A percentile compares a stretch with the other conserved stretches of the same genome.
These are phyloP conservation scores for Cetraspora pellucida DNA, from an alignment of 192 early-diverging fungal genomes.

Conservation along the genomic window DNA sequence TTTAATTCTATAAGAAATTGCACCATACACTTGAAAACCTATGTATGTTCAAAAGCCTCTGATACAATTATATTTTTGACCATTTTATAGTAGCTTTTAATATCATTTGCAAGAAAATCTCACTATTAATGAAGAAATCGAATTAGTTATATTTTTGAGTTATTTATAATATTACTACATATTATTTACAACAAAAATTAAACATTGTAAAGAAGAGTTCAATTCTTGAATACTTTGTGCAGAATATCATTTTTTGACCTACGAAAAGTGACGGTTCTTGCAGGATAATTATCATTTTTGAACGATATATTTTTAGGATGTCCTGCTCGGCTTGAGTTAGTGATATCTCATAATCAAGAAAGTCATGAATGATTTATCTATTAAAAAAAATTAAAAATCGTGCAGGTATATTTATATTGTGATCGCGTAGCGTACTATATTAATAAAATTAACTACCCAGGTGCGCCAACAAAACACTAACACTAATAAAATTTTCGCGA, in stretches of 20 bases:
- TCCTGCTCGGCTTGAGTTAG: conserved; percentile 10
- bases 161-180: conserved; percentile 4
- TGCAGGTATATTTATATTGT: too few species aligned
- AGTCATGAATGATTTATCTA: background rate
- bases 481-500: too few species aligned
- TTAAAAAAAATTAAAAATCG: too few species aligned
- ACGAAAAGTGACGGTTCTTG: too few species aligned
- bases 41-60: conserved; percentile 13
- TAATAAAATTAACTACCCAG: too few species aligned
- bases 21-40: background rate
- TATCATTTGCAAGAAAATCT: too few species aligned
- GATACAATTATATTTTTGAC: conserved; percentile 28
- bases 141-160: conserved; percentile 1
- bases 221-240: too few species aligned
- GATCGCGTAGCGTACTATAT: too few species aligned
- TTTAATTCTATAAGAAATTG: background rate
- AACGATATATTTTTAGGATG: conserved; percentile 9
- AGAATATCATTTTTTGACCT: too few species aligned
- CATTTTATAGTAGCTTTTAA: too few species aligned
- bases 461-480: too few species aligned
- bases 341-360: conserved; percentile 20
- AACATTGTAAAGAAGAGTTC: background rate
- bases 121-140: background rate
- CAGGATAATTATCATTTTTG: conserved; percentile 9
- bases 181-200: conserved; percentile 12